phyloP scores from a whole-genome alignment of 768 basidiomycete genomes.

The Fistulinella prunicolor region DNA sequence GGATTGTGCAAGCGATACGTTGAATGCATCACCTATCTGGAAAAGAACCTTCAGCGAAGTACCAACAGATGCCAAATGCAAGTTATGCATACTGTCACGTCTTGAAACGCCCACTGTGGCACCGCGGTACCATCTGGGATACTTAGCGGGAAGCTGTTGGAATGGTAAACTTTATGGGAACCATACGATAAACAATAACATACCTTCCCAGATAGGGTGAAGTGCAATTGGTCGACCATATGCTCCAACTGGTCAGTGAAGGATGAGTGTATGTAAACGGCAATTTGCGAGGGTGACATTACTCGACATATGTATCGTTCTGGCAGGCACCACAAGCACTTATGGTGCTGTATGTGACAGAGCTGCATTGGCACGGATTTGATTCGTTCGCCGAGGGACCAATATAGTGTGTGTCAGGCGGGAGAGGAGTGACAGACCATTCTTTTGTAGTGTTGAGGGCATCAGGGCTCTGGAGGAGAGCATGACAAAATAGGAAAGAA shows the following conservation, averaged over 20 bases:
- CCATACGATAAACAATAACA: not conserved
- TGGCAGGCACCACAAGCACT: constrained; percentile 61
- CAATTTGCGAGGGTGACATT: constrained; percentile 1
- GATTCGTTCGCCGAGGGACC: constrained; percentile 31
- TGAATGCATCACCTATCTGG: constrained; percentile 39
- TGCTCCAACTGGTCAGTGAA: constrained; percentile 45
- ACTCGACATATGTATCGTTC: constrained; percentile 39
- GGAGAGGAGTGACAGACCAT: constrained; percentile 38
- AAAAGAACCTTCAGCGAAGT: constrained; percentile 5
- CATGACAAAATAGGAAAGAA: constrained; percentile 4
- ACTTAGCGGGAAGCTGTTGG: constrained; percentile 42
- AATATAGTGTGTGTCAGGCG: constrained; percentile 27
- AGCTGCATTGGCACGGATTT: constrained; percentile 50
- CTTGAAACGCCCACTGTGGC: constrained; percentile 62
- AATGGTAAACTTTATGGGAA: not conserved
- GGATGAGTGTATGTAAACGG: not conserved
- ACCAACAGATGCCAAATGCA: not conserved
- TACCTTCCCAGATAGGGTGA: constrained; percentile 31
- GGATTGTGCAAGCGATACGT: constrained; percentile 37
- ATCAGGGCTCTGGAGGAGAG: constrained; percentile 10
- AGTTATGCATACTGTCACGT: constrained; percentile 42
- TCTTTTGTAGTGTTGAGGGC: constrained; percentile 27
- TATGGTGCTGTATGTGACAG: constrained; percentile 53
- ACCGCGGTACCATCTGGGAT: constrained; percentile 49
- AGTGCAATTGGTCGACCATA: constrained; percentile 49